Percentiles rank a stretch among this genome's conserved stretches.
Evolutionary conservation across 441 rosid genomes (phyloP).

Genomic region (Flueggea neowawraea): DNA sequence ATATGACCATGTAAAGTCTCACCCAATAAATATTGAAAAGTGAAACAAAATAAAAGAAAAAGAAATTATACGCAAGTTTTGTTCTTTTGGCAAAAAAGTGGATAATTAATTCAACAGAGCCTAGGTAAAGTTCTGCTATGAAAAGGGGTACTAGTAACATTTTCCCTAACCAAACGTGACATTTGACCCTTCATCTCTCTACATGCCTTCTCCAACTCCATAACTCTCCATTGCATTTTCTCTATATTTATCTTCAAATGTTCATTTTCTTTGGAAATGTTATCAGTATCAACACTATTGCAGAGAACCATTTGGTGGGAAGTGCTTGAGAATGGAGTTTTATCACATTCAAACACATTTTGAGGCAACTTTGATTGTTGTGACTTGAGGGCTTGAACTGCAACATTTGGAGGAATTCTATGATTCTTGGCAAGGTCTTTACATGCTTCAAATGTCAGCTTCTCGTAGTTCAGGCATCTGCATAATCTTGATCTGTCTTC

Average conservation of each 20-base stretch:
- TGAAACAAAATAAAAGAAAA: too few species aligned
- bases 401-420: slow-evolving; percentile 61
- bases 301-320: too few species aligned
- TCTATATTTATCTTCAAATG: slow-evolving; percentile 31
- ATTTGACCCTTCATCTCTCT: slow-evolving; percentile 55
- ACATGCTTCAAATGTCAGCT: slow-evolving; percentile 61
- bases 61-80: too few species aligned
- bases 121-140: background rate
- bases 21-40: too few species aligned
- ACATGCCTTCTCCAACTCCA: slow-evolving; percentile 49
- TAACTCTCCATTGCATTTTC: slow-evolving; percentile 46
- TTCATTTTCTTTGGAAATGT: slow-evolving; percentile 24
- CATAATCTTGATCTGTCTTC: slow-evolving; percentile 63
- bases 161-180: slow-evolving; percentile 33
- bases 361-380: slow-evolving; percentile 30
- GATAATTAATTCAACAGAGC: slow-evolving; percentile 2
- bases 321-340: too few species aligned
- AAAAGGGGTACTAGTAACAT: background rate
- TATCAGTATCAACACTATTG: slow-evolving; percentile 2
- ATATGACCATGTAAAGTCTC: too few species aligned
- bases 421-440: slow-evolving; percentile 79
- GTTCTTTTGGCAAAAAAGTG: too few species aligned
- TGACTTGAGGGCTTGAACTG: slow-evolving; percentile 65
- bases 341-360: too few species aligned
- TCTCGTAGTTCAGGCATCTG: slow-evolving; percentile 61